Base-by-base conservation (phyloP, 2,329 filamentous ascomycete genomes). In the Pseudogymnoascus sp. region DNA sequence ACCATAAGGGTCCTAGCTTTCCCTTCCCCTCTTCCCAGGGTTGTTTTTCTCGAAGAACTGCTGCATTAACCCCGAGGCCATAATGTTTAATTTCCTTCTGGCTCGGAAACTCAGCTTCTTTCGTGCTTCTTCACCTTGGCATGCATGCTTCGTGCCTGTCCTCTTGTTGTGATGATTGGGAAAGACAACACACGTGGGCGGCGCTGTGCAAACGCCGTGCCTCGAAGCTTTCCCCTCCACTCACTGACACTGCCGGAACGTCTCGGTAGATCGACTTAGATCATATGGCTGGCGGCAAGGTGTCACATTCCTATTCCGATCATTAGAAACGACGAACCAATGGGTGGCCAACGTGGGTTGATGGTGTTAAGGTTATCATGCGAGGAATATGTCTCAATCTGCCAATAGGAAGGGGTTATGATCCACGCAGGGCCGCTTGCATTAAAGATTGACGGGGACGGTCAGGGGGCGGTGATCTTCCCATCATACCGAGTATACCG, bases 51-150 rank as follows among this genome's bases (percentile, higher is more conserved):
- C 29, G 13, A 50, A 15, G n/a, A 35, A 26, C 17, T 21, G 26
- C 46, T 56, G 50, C 50, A 56, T 3, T n/a, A 33, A 56, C 50
- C 50, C 50, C 11, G 29, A 33, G 13, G 4, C 7, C n/a, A 56
- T 33, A 13, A 56, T 56, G 50, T 56, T 56, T 56, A 56, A 56
- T 56, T 21, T 56, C 50, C 50, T 56, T 56, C 50, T 56, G 50
- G 50, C 17, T 56, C 11, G 23, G 17, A 19, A 56, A 35, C 21
- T 9, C 50, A 56, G 50, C 50, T 56, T 56, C 50, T 56, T 56
- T 11, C 3, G 50, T 33, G 50, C 50, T 33, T 33, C 29, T 56
- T 33, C 50, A n/a, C 10, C 50, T 56, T 56, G 50, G 50, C 50
- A 56, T 56, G 4, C 50, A 56, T 56, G 26, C 50, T 33, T 21